Conservation (phyloP, 306 rosid genomes). For the Cucurbita moschata region DNA sequence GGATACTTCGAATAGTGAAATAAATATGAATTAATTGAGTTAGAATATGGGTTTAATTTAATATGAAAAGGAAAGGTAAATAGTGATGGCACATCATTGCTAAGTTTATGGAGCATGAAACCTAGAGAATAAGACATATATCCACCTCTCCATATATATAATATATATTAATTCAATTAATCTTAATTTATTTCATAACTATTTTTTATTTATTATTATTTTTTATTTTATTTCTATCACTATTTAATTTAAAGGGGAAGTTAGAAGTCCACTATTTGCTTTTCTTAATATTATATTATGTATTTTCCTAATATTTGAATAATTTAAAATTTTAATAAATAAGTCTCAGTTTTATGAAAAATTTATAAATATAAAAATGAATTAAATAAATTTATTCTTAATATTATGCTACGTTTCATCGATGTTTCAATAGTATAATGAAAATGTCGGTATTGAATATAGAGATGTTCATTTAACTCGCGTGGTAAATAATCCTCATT, state of each 20-base stretch:
- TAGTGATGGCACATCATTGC: background rate
- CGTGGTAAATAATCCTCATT: too few species aligned
- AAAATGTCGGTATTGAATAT: too few species aligned
- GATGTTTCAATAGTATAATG: too few species aligned
- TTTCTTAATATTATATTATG: background rate
- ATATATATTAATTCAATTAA: background rate
- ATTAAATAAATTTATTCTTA: too few species aligned
- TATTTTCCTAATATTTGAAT: background rate
- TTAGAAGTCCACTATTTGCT: background rate
- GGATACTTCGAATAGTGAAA: too few species aligned
- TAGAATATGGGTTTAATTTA: background rate
- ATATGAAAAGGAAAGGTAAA: background rate
- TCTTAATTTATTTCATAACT: background rate
- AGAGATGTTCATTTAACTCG: too few species aligned
- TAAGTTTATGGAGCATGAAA: conserved; percentile 2
- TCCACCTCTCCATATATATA: background rate
- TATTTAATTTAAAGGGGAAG: background rate
- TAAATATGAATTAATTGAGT: too few species aligned
- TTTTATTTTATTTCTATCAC: background rate
- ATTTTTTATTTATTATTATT: too few species aligned
- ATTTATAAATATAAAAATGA: too few species aligned
- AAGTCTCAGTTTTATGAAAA: too few species aligned
- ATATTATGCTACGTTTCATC: too few species aligned
- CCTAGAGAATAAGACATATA: background rate
- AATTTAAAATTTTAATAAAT: too few species aligned